phyloP scores from a whole-genome alignment of 257 asterid genomes.

The Solanum etuberosum region DNA sequence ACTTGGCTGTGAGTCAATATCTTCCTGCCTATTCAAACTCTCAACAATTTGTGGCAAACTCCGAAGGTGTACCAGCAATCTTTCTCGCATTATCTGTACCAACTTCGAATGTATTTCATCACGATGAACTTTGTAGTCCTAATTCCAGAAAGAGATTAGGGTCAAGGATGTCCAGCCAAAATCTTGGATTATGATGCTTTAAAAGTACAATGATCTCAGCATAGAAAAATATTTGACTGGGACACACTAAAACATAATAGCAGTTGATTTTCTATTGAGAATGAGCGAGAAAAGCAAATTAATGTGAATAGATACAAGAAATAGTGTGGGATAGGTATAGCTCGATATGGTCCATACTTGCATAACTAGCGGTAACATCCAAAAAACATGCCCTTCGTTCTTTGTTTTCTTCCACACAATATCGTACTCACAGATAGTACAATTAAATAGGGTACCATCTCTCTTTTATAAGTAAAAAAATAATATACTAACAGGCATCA shows the following conservation, averaged over 20 bases:
- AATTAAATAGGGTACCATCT: background rate
- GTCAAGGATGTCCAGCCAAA: background rate
- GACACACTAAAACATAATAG: background rate
- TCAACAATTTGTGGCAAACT: slow-evolving; percentile 86
- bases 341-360: background rate
- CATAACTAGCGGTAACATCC: background rate
- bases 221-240: background rate
- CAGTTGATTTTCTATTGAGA: background rate
- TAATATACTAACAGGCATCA: background rate
- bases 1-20: slow-evolving; percentile 78
- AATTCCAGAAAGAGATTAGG: background rate
- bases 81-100: slow-evolving; percentile 97
- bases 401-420: background rate
- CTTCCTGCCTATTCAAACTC: slow-evolving; percentile 80
- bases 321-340: background rate
- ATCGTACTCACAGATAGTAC: background rate
- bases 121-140: slow-evolving; percentile 90
- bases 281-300: background rate
- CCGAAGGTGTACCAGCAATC: slow-evolving; percentile 76
- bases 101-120: slow-evolving; percentile 96
- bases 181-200: background rate
- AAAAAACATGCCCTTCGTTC: background rate
- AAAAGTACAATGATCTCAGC: background rate
- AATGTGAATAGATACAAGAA: background rate
- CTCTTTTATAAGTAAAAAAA: background rate